Percentiles rank a stretch among this genome's conserved stretches.
phyloP scores from a whole-genome alignment of 1,139 yeast genomes.

The Wickerhamiella infanticola region DNA sequence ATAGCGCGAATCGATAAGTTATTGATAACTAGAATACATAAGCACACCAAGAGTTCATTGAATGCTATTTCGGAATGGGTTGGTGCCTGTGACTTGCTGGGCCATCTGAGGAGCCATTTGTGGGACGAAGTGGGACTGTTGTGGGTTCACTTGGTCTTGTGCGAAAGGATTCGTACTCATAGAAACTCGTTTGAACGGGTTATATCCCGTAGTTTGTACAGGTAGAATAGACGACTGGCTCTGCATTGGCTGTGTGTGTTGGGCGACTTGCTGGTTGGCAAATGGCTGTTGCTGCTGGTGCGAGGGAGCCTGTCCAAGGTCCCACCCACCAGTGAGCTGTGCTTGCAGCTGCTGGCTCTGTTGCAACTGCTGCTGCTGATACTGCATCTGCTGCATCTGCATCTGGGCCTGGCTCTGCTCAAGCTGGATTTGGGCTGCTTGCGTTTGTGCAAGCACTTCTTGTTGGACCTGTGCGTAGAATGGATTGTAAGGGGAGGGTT shows the following conservation, averaged over 20 bases:
- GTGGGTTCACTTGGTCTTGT: not conserved
- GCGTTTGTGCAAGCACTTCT: not conserved
- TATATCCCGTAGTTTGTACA: slow-evolving; percentile 15
- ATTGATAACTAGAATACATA: not conserved
- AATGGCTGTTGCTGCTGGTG: slow-evolving; percentile 8
- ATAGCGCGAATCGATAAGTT: not conserved
- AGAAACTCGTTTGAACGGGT: slow-evolving; percentile 4
- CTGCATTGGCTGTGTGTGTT: slow-evolving; percentile 13
- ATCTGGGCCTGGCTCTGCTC: slow-evolving; percentile 10
- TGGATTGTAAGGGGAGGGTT: slow-evolving; percentile 1
- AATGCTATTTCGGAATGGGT: slow-evolving; percentile 3
- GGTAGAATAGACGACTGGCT: slow-evolving; percentile 8
- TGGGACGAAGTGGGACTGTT: not conserved
- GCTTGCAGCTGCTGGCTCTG: slow-evolving; percentile 16
- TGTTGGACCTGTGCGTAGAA: slow-evolving; percentile 1
- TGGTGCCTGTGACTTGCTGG: slow-evolving; percentile 4
- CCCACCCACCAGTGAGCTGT: slow-evolving; percentile 13
- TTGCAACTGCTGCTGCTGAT: slow-evolving; percentile 15
- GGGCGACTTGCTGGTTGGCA: slow-evolving; percentile 9
- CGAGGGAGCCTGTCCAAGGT: slow-evolving; percentile 12
- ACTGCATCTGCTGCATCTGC: slow-evolving; percentile 10
- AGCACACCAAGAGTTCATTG: not conserved
- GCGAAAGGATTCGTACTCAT: not conserved
- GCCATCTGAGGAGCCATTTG: slow-evolving; percentile 5
- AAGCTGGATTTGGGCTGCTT: slow-evolving; percentile 6